phyloP scores from a whole-genome alignment of 2,329 filamentous ascomycete genomes.

The Fusarium phyllophilum region DNA sequence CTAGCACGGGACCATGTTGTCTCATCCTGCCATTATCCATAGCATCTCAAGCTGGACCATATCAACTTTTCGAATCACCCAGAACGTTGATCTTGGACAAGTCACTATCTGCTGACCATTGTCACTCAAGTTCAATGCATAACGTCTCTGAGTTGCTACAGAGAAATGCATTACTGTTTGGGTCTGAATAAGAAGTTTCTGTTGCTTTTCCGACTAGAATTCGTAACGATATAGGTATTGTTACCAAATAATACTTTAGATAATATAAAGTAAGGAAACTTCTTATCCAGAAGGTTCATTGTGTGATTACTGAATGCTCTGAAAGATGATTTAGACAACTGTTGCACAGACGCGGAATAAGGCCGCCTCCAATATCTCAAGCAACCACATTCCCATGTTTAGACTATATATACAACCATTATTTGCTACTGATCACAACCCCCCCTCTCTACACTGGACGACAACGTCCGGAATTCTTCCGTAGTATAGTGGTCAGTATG shows the following conservation, averaged over 20 bases:
- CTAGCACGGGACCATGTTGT: background rate
- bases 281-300: background rate
- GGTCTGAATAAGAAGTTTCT: background rate
- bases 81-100: background rate
- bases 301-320: background rate
- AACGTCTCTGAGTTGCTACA: background rate
- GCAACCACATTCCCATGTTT: no score
- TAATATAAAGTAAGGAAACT: background rate
- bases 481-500: conserved; percentile 8
- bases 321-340: background rate
- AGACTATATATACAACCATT: background rate
- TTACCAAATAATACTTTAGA: background rate
- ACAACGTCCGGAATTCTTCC: background rate
- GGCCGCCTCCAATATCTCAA: background rate
- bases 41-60: background rate
- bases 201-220: background rate
- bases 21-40: background rate
- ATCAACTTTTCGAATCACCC: background rate
- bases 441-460: background rate
- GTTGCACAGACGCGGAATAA: background rate
- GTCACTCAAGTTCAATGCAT: background rate
- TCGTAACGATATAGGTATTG: background rate
- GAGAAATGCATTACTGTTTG: background rate
- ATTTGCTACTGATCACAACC: background rate
- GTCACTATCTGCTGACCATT: background rate